A percentile compares a stretch with the other conserved stretches of the same genome.
phyloP scores from a whole-genome alignment of 129 eudicot species.

The Silybum marianum region DNA sequence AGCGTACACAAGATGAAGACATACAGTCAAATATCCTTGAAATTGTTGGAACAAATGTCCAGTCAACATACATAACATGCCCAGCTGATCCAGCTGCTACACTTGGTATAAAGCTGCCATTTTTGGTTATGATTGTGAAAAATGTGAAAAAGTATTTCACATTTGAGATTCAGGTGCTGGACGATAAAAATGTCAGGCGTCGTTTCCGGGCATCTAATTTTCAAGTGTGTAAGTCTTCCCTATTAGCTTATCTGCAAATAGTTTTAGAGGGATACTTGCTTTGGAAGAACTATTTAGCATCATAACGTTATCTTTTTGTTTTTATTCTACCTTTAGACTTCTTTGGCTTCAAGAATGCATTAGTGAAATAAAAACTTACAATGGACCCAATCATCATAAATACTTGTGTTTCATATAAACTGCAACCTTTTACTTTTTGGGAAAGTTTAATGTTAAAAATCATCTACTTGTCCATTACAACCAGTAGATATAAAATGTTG shows the following conservation, averaged over 20 bases:
- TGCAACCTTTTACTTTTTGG: background rate
- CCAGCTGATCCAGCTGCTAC: slow-evolving; percentile 97
- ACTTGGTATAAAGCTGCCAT: slow-evolving; percentile 96
- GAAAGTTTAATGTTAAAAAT: background rate
- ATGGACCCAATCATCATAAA: background rate
- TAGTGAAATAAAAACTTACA: background rate
- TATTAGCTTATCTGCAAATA: slow-evolving; percentile 24
- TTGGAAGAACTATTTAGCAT: background rate
- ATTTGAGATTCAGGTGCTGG: slow-evolving; percentile 96
- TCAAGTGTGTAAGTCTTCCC: slow-evolving; percentile 97
- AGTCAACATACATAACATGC: slow-evolving; percentile 87
- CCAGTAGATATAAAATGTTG: background rate
- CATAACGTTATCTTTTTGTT: background rate
- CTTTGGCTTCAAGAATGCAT: background rate
- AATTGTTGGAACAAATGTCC: slow-evolving; percentile 87
- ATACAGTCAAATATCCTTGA: slow-evolving; percentile 94
- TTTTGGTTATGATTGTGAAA: slow-evolving; percentile 88
- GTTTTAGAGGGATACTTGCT: background rate
- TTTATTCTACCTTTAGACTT: background rate
- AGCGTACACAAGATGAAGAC: slow-evolving; percentile 89
- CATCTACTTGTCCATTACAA: background rate
- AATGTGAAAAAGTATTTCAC: slow-evolving; percentile 89
- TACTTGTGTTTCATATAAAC: background rate
- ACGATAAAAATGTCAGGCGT: slow-evolving; percentile 97
- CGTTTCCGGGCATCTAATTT: slow-evolving; percentile 98